A percentile compares a stretch with the other conserved stretches of the same genome.
Conservation (phyloP, 2,329 filamentous ascomycete genomes). For the Elsinoe australis region DNA sequence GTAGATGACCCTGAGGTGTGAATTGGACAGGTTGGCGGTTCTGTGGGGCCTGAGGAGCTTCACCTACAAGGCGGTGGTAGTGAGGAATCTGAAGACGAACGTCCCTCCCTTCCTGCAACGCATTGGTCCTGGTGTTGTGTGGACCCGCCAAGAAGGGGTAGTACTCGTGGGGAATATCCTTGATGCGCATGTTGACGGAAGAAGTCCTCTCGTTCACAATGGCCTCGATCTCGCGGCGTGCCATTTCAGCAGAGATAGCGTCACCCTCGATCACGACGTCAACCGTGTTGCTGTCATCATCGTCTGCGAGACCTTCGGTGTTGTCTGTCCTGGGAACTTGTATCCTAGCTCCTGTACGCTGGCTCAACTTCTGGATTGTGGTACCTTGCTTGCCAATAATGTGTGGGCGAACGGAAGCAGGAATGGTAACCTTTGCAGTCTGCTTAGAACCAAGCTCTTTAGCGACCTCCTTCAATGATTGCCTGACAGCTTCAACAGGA, state of each 20-base stretch:
- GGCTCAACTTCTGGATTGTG: conserved; percentile 82
- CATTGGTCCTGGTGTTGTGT: conserved; percentile 58
- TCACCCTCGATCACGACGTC: conserved; percentile 89
- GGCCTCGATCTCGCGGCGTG: conserved; percentile 72
- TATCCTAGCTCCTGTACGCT: conserved; percentile 81
- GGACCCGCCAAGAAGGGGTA: conserved; percentile 90
- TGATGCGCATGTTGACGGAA: conserved; percentile 72
- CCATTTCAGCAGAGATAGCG: conserved; percentile 75
- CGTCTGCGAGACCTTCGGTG: conserved; percentile 48
- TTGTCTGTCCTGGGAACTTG: conserved; percentile 79
- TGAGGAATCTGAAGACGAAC: conserved; percentile 76
- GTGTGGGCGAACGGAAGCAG: conserved; percentile 72
- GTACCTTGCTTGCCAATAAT: conserved; percentile 90
- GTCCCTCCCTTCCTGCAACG: conserved; percentile 64
- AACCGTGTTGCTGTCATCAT: conserved; percentile 71
- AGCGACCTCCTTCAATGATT: conserved; percentile 83
- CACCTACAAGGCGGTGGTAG: conserved; percentile 64
- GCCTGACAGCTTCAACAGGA: conserved; percentile 72
- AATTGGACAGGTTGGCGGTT: conserved; percentile 64
- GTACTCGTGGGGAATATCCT: conserved; percentile 79
- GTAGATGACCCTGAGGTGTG: conserved; percentile 60
- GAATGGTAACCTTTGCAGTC: conserved; percentile 68
- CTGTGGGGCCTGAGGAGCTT: conserved; percentile 54
- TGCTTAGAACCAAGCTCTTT: conserved; percentile 79
- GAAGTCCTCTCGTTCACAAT: conserved; percentile 82